Evolutionary conservation across 371 early-diverging fungal species (phyloP).

Genomic region (Mucor circinelloides): DNA sequence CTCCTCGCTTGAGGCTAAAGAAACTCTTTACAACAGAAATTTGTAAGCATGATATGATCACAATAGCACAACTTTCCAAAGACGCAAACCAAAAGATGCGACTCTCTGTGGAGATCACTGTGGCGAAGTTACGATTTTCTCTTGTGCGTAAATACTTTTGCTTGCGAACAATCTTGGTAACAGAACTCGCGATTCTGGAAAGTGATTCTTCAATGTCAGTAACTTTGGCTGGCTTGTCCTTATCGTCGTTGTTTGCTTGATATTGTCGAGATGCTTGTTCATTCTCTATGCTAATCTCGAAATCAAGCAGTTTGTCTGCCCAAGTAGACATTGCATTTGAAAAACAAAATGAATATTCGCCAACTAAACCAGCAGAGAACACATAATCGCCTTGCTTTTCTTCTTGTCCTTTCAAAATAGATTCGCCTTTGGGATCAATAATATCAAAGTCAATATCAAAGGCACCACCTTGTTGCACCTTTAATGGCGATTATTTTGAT

Average conservation of each 20-base stretch:
- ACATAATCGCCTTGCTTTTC: constrained; percentile 92
- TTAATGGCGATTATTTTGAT: neutral
- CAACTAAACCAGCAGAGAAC: constrained; percentile 75
- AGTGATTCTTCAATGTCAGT: constrained; percentile 70
- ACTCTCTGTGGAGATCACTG: constrained; percentile 79
- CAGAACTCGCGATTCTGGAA: constrained; percentile 52
- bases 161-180: constrained; percentile 66
- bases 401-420: constrained; percentile 70
- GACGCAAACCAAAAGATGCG: constrained; percentile 88
- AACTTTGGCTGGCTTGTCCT: constrained; percentile 43
- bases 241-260: constrained; percentile 8
- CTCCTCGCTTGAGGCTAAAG: constrained; percentile 68
- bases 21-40: constrained; percentile 79
- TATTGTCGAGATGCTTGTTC: constrained; percentile 50
- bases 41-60: constrained; percentile 79
- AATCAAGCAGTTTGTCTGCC: constrained; percentile 87
- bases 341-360: constrained; percentile 94
- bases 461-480: constrained; percentile 71
- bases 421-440: constrained; percentile 62
- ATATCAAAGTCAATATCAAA: constrained; percentile 92
- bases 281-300: constrained; percentile 87
- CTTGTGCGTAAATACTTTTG: constrained; percentile 85
- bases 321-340: constrained; percentile 87
- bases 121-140: constrained; percentile 85
- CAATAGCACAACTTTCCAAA: constrained; percentile 72